These are phyloP conservation scores for Scheffersomyces stambukii DNA, from an alignment of 1,139 yeast species.

Conservation along the genomic window DNA sequence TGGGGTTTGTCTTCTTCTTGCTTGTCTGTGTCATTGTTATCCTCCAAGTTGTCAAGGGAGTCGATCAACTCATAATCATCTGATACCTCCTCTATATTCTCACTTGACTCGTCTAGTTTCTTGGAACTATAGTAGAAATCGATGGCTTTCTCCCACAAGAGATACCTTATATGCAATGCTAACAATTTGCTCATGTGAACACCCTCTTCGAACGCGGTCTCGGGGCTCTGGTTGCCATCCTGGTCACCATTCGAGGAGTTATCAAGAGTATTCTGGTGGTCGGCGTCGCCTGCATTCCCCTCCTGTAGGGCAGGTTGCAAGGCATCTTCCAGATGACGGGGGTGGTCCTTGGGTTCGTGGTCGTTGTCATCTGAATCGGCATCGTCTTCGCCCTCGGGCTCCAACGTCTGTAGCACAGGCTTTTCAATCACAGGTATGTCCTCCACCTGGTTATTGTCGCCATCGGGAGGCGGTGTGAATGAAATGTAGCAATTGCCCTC, in stretches of 20 bases:
- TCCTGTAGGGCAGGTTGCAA: too few relatives aligned
- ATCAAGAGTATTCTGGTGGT: constrained; percentile 3
- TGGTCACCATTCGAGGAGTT: constrained; percentile 6
- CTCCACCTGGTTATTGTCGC: constrained; percentile 3
- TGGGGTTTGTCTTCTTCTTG: constrained; percentile 19
- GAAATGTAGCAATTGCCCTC: constrained; percentile 47
- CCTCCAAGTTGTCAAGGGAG: constrained; percentile 20
- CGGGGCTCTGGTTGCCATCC: constrained; percentile 12
- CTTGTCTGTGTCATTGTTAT: constrained; percentile 18
- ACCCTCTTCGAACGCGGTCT: constrained; percentile 45
- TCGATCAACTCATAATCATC: constrained; percentile 40
- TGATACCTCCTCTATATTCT: constrained; percentile 28
- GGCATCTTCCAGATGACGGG: too few relatives aligned
- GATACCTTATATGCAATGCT: constrained; percentile 62
- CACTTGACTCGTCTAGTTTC: constrained; percentile 23
- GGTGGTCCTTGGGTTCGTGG: constrained; percentile 6
- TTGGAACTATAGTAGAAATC: constrained; percentile 42
- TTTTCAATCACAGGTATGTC: constrained; percentile 7
- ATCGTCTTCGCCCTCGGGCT: constrained; percentile 5
- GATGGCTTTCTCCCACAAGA: constrained; percentile 72
- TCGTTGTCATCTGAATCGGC: constrained; percentile 10
- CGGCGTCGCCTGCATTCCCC: too few relatives aligned
- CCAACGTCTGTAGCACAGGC: constrained; percentile 4
- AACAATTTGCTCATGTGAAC: constrained; percentile 46
- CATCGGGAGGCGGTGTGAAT: constrained; percentile 8